Evolutionary conservation across 257 asterid genomes (phyloP), one percentile per base, ranked within the genome.

Genomic region (Plectranthus barbatus): DNA sequence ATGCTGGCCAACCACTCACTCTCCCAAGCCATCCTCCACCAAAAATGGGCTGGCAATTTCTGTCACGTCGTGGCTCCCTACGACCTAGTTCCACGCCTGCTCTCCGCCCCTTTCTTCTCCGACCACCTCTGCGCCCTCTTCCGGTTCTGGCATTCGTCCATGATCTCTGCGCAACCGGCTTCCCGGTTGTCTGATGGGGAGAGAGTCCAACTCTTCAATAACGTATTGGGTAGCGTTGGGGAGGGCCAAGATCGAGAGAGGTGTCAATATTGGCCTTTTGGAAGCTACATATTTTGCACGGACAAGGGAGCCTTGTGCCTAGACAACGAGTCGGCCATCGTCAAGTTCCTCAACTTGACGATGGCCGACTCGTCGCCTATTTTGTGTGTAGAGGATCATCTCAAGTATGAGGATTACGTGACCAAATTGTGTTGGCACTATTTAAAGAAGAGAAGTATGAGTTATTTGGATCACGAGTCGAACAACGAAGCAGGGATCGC

Each of bases 401-500:
- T 83, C 62, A 73, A 67, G 50, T 88, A 85, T 9, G 81, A 60
- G 58, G 74, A 76, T 11, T 85, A 70, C 39, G 83, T 88, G 7
- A 57, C 61, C 21, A 78, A 54, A 41, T 13, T 69, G 58, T 64
- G 61, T 47, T 75, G 76, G 81, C 83, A 80, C 36, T 81, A 67
- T 55, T 50, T 85, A 11, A 72, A 68, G 48, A 68, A 67, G 63
- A 68, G 60, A 34, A 49, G 67, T 21, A 0, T 42, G 17, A n/a
- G 6, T 1, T 13, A 13, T 14, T n/a, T 5, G 3, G n/a, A 39
- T 39, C 13, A 21, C 40, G 12, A 80, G 56, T 79, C 87, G 5
- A 85, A 78, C 83, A 77, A 56, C 41, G 93, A 83, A 46, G 95
- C 83, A 7, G 96, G 96, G 79, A 69, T 87, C n/a, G 74, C 86